Conservation (phyloP, 2,329 filamentous ascomycete species). For the Neonectria magnoliae region DNA sequence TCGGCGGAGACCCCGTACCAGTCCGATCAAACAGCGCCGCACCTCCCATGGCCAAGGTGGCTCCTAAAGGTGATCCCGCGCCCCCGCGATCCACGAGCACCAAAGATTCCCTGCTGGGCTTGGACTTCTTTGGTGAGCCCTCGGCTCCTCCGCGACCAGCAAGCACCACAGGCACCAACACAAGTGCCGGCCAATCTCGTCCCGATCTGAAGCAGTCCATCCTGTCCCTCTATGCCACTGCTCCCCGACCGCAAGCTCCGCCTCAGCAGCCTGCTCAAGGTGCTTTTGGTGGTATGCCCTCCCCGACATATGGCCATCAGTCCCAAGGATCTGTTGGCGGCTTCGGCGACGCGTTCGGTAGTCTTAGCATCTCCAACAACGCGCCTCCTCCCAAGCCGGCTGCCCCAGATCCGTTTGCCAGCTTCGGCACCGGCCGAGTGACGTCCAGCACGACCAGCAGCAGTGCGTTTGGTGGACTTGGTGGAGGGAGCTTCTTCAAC, state of each 20-base stretch:
- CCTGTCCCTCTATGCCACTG: slow-evolving; percentile 89
- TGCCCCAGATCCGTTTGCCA: slow-evolving; percentile 68
- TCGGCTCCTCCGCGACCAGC: slow-evolving; percentile 81
- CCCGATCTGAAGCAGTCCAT: slow-evolving; percentile 98
- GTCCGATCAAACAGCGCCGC: slow-evolving; percentile 80
- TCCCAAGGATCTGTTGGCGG: slow-evolving; percentile 65
- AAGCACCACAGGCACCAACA: slow-evolving; percentile 76
- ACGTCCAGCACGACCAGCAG: slow-evolving; percentile 51
- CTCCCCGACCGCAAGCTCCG: slow-evolving; percentile 77
- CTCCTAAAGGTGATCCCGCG: slow-evolving; percentile 70
- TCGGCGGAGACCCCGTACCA: slow-evolving; percentile 78
- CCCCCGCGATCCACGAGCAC: slow-evolving; percentile 75
- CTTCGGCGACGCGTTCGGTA: slow-evolving; percentile 78
- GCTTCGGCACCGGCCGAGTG: slow-evolving; percentile 56
- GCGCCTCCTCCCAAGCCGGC: slow-evolving; percentile 55
- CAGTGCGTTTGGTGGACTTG: slow-evolving; percentile 61
- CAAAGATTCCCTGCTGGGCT: slow-evolving; percentile 88
- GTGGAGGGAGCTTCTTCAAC: slow-evolving; percentile 88
- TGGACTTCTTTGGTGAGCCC: slow-evolving; percentile 89
- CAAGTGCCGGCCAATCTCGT: slow-evolving; percentile 73
- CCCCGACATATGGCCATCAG: slow-evolving; percentile 63
- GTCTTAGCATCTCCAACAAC: slow-evolving; percentile 55
- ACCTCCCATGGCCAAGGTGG: slow-evolving; percentile 66
- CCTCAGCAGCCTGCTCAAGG: slow-evolving; percentile 62
- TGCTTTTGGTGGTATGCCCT: slow-evolving; percentile 74